Conservation (phyloP, 2,329 filamentous ascomycete genomes). For the Colletotrichum lindemuthianum region DNA sequence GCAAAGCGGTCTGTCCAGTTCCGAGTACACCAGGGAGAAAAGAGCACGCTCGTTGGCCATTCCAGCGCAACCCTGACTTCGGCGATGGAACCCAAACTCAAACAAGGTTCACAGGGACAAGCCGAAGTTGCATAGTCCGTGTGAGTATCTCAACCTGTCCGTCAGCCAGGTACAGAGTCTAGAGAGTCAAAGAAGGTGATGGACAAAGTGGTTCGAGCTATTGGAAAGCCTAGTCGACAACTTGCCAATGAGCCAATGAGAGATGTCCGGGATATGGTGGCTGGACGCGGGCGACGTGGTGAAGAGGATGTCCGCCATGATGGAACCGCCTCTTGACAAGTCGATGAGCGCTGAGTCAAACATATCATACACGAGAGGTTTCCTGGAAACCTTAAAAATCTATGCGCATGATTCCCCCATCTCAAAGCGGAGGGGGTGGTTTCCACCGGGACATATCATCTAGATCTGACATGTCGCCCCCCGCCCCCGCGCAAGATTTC, state of each 20-base stretch:
- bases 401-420: slow-evolving; percentile 27
- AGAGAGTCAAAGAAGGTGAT: neutral
- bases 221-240: neutral
- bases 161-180: neutral
- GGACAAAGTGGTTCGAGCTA: neutral
- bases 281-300: slow-evolving; percentile 2
- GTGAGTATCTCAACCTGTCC: neutral
- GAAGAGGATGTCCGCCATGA: slow-evolving; percentile 16
- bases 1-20: too few relatives aligned
- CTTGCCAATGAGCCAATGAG: neutral
- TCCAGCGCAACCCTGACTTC: neutral
- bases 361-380: slow-evolving; percentile 30
- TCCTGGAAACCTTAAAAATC: slow-evolving; percentile 29
- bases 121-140: neutral
- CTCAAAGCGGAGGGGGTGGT: slow-evolving; percentile 1
- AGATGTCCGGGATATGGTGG: neutral
- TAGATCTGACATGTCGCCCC: slow-evolving; percentile 30
- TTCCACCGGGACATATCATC: slow-evolving; percentile 30
- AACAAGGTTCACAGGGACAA: slow-evolving; percentile 10
- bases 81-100: slow-evolving; percentile 2
- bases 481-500: slow-evolving; percentile 12
- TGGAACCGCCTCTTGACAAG: neutral
- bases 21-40: too few relatives aligned
- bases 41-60: too few relatives aligned
- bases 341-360: slow-evolving; percentile 22